Percentiles rank a stretch among this genome's conserved stretches.
phyloP scores from a whole-genome alignment of 306 rosid species.

The Cercis canadensis region DNA sequence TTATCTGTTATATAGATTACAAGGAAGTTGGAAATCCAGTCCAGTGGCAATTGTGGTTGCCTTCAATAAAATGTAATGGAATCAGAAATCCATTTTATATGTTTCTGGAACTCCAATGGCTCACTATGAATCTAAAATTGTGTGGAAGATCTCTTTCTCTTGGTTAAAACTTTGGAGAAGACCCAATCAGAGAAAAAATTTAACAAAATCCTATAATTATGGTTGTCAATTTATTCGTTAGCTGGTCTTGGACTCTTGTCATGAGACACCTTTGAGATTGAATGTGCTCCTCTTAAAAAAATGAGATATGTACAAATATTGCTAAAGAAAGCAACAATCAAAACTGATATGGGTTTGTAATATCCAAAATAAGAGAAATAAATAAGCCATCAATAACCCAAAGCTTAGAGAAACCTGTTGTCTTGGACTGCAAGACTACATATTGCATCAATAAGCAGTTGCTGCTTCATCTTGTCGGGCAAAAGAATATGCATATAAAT shows the following conservation, averaged over 20 bases:
- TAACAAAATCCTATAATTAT: constrained; percentile 30
- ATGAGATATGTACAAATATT: constrained; percentile 35
- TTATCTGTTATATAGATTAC: constrained; percentile 3
- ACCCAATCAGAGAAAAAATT: not conserved
- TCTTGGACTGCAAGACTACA: constrained; percentile 13
- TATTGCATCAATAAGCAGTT: constrained; percentile 1
- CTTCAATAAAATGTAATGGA: constrained; percentile 4
- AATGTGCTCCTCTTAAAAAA: constrained; percentile 35
- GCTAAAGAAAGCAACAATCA: constrained; percentile 6
- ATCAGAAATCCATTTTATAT: constrained; percentile 14
- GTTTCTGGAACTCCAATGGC: constrained; percentile 4
- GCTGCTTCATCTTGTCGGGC: not conserved
- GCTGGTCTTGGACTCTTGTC: constrained; percentile 7
- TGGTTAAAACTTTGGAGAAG: constrained; percentile 10
- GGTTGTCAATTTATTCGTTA: constrained; percentile 19
- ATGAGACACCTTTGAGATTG: constrained; percentile 19
- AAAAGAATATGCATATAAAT: constrained; percentile 3
- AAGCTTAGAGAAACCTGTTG: not conserved
- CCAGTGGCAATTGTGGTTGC: constrained; percentile 13
- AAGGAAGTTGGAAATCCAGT: constrained; percentile 27
- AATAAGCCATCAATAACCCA: constrained; percentile 3
- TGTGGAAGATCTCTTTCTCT: constrained; percentile 7
- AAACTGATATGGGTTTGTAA: constrained; percentile 11
- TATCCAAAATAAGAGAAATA: constrained; percentile 4
- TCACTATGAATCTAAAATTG: constrained; percentile 7